A percentile compares a stretch with the other conserved stretches of the same genome.
Conservation (phyloP, 2,329 filamentous ascomycete genomes). For the Trichophyton mentagrophytes region DNA sequence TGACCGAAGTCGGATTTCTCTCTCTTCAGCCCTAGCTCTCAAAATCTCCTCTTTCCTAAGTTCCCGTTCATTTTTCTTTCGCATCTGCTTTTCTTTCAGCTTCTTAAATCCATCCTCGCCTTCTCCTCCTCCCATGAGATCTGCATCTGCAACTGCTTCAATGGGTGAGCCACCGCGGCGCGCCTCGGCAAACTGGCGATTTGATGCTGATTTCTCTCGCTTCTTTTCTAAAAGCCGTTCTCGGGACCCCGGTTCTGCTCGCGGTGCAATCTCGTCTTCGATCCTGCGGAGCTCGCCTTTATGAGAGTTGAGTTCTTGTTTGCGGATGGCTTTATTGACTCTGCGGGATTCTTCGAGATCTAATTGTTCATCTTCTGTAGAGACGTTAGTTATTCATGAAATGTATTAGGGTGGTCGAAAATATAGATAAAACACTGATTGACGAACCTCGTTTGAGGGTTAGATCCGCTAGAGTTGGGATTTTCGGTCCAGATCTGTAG, state of each 20-base stretch:
- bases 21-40: slow-evolving; percentile 61
- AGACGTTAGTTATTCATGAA: slow-evolving; percentile 13
- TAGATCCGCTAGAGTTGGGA: slow-evolving; percentile 64
- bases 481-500: slow-evolving; percentile 40
- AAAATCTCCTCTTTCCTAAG: slow-evolving; percentile 67
- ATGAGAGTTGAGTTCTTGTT: slow-evolving; percentile 45
- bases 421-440: slow-evolving; percentile 2
- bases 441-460: slow-evolving; percentile 38
- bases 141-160: slow-evolving; percentile 55
- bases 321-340: slow-evolving; percentile 52
- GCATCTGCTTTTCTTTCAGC: slow-evolving; percentile 51
- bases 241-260: slow-evolving; percentile 67
- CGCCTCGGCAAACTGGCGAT: slow-evolving; percentile 55
- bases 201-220: slow-evolving; percentile 55
- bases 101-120: slow-evolving; percentile 51
- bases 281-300: slow-evolving; percentile 23
- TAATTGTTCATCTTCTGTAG: slow-evolving; percentile 27
- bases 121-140: slow-evolving; percentile 61
- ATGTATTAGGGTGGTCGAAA: slow-evolving; percentile 14
- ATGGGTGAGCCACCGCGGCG: slow-evolving; percentile 49
- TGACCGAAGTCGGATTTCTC: slow-evolving; percentile 60
- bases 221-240: slow-evolving; percentile 83
- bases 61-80: slow-evolving; percentile 74
- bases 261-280: slow-evolving; percentile 64
- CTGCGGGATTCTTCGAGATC: slow-evolving; percentile 48